Conservation (phyloP, 768 basidiomycete species). For the Leccinum variicolor region DNA sequence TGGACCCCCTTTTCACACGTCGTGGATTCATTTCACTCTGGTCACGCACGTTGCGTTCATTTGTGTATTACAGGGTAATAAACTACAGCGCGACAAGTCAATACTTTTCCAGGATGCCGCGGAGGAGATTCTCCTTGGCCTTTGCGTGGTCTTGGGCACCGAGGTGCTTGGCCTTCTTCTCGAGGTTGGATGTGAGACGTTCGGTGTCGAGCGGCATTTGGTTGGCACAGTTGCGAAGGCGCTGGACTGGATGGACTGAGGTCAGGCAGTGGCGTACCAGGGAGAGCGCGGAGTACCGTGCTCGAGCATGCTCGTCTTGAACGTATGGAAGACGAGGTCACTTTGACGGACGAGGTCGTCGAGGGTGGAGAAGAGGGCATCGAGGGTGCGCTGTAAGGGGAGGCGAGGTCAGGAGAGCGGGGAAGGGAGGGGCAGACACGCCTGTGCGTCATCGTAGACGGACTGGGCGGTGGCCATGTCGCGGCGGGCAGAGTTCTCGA, state of each 20-base stretch:
- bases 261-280: constrained; percentile 2
- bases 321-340: constrained; percentile 47
- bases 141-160: constrained; percentile 31
- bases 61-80: neutral
- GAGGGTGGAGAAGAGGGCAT: constrained; percentile 42
- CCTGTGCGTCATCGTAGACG: constrained; percentile 42
- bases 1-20: constrained; percentile 23
- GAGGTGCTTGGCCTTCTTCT: constrained; percentile 49
- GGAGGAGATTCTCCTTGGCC: constrained; percentile 33
- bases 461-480: constrained; percentile 43
- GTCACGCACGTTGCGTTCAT: neutral
- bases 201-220: constrained; percentile 52
- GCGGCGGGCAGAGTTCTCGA: constrained; percentile 44
- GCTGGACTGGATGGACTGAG: constrained; percentile 37
- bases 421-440: constrained; percentile 24
- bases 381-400: constrained; percentile 38
- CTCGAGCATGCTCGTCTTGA: constrained; percentile 42
- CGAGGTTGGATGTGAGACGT: constrained; percentile 46
- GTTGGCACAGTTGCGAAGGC: constrained; percentile 39
- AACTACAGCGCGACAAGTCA: constrained; percentile 14
- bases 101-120: constrained; percentile 34
- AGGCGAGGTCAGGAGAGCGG: constrained; percentile 12
- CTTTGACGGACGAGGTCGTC: constrained; percentile 46
- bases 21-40: neutral
- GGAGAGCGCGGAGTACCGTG: constrained; percentile 39